A percentile compares a stretch with the other conserved stretches of the same genome.
Conservation (phyloP, 768 basidiomycete genomes). For the Macrolepiota albuminosa region DNA sequence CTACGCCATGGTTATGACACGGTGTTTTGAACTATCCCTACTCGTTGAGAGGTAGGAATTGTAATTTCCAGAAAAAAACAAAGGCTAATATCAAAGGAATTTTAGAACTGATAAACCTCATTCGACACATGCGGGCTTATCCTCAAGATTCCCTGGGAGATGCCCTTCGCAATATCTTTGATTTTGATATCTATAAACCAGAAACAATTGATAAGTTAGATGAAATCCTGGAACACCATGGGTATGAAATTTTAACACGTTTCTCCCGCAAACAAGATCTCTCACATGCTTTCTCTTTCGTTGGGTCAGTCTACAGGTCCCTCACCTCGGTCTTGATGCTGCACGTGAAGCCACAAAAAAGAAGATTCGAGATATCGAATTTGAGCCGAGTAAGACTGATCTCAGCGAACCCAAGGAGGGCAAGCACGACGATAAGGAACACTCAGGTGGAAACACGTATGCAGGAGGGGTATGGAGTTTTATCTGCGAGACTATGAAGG, state of each 20-base stretch:
- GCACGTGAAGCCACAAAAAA: constrained; percentile 49
- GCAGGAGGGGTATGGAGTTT: constrained; percentile 51
- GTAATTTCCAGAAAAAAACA: not conserved
- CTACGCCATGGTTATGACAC: constrained; percentile 52
- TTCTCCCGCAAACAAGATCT: not conserved
- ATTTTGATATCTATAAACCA: constrained; percentile 64
- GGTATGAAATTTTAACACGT: constrained; percentile 29
- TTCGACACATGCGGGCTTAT: constrained; percentile 59
- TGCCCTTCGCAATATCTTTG: constrained; percentile 61
- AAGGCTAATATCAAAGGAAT: not conserved
- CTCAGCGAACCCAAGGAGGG: constrained; percentile 57
- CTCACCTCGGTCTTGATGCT: constrained; percentile 51
- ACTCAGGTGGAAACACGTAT: constrained; percentile 60
- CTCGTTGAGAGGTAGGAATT: constrained; percentile 50
- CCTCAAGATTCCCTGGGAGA: constrained; percentile 54
- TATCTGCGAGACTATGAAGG: not conserved
- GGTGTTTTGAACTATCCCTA: constrained; percentile 60
- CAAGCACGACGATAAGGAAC: constrained; percentile 56
- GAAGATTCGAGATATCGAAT: constrained; percentile 52
- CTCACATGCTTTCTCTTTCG: not conserved
- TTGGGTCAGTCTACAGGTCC: constrained; percentile 40
- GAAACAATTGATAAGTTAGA: constrained; percentile 60
- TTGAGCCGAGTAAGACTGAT: constrained; percentile 49
- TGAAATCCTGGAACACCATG: constrained; percentile 55
- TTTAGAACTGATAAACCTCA: constrained; percentile 60